phyloP scores from a whole-genome alignment of 352 stramenopile genomes.

The Globisporangium abappressorium region DNA sequence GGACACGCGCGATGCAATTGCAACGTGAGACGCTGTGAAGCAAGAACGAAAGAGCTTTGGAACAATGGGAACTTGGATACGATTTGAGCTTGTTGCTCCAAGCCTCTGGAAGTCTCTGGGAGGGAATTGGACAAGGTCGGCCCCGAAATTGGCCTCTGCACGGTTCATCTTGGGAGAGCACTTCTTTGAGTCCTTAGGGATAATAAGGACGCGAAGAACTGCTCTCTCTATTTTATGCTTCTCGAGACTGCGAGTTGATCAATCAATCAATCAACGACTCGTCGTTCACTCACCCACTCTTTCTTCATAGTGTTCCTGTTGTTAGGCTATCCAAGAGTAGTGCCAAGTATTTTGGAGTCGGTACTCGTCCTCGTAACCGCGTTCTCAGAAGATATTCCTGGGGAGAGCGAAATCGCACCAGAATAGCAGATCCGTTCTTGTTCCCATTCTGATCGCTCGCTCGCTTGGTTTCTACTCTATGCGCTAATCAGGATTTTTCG shows the following conservation, averaged over 20 bases:
- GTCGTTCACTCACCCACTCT: not conserved
- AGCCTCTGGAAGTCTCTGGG: not conserved
- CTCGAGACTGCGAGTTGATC: not conserved
- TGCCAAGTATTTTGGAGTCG: not conserved
- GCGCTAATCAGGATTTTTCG: not conserved
- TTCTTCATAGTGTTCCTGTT: not conserved
- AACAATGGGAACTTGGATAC: not conserved
- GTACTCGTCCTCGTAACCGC: not conserved
- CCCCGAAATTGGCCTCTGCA: not conserved
- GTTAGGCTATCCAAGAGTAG: not conserved
- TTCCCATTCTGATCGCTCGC: conserved; percentile 4
- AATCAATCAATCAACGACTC: too few relatives aligned
- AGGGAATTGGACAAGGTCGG: not conserved
- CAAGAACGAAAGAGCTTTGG: not conserved
- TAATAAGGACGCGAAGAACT: too few relatives aligned
- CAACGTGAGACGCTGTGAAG: not conserved
- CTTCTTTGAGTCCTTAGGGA: too few relatives aligned
- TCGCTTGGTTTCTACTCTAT: not conserved
- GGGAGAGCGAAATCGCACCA: not conserved
- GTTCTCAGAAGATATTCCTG: conserved; percentile 10
- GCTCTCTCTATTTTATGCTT: not conserved
- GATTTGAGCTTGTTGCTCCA: not conserved
- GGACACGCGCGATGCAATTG: not conserved
- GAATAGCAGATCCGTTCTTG: conserved; percentile 5
- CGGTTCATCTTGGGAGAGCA: not conserved